A percentile compares a stretch with the other conserved stretches of the same genome.
These are phyloP conservation scores for Populus pruinosa DNA, from an alignment of 345 rosid genomes.

Conservation along the genomic window DNA sequence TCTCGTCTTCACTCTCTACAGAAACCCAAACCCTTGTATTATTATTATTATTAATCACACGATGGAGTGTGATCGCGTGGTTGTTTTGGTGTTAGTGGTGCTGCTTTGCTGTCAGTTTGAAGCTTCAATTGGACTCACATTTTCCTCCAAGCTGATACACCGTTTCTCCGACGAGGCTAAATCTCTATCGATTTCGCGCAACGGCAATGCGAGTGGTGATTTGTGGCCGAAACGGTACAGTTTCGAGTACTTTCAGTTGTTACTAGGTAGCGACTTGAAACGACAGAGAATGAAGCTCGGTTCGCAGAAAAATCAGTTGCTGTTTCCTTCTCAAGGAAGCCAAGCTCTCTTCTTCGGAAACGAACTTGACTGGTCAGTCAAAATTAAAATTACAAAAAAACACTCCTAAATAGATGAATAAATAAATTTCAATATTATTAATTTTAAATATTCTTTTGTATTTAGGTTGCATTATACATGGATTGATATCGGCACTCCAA, in stretches of 20 bases:
- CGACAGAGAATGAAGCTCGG: slow-evolving; percentile 81
- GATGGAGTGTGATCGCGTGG: no score
- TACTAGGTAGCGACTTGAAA: slow-evolving; percentile 45
- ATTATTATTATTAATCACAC: no score
- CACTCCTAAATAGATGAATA: no score
- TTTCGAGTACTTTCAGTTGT: slow-evolving; percentile 48
- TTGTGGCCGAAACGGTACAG: slow-evolving; percentile 56
- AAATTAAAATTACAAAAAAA: no score
- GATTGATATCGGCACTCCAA: slow-evolving; percentile 82
- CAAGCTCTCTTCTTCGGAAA: slow-evolving; percentile 57
- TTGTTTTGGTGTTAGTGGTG: no score
- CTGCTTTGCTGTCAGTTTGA: no score
- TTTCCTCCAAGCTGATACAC: slow-evolving; percentile 65
- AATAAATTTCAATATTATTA: no score
- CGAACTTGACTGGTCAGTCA: slow-evolving; percentile 63
- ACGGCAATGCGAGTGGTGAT: slow-evolving; percentile 5
- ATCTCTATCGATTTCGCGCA: slow-evolving; percentile 31
- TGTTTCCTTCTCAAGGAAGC: slow-evolving; percentile 86
- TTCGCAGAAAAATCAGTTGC: slow-evolving; percentile 35
- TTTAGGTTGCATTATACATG: slow-evolving; percentile 75
- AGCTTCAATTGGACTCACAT: slow-evolving; percentile 10
- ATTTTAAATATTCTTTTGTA: no score
- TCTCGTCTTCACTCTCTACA: no score
- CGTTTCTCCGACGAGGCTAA: slow-evolving; percentile 75
- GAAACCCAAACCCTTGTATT: no score